Conservation (phyloP, 768 basidiomycete genomes). For the Psilocybe sp. region DNA sequence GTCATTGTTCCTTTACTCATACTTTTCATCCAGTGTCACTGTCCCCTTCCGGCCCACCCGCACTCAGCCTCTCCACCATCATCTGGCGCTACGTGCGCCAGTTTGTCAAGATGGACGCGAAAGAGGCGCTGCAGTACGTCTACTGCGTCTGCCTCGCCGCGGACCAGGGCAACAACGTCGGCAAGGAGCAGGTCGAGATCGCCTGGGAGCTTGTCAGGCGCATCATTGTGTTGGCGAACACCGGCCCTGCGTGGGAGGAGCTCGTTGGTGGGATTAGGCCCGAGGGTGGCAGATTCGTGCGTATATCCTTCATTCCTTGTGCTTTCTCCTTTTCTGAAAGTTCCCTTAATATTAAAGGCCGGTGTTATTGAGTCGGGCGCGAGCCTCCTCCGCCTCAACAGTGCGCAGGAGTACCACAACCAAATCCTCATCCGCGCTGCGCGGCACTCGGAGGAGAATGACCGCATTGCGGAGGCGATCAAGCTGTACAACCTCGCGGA, state of each 20-base stretch:
- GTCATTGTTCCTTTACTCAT: background rate
- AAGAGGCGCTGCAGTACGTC: conserved; percentile 92
- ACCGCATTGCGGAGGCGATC: conserved; percentile 86
- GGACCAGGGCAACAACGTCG: conserved; percentile 66
- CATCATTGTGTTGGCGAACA: conserved; percentile 76
- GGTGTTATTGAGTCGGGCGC: conserved; percentile 88
- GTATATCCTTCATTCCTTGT: conserved; percentile 25
- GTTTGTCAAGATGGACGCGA: conserved; percentile 90
- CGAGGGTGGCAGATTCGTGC: conserved; percentile 86
- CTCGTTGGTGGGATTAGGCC: conserved; percentile 89
- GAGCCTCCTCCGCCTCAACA: conserved; percentile 67
- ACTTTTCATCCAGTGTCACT: conserved; percentile 51
- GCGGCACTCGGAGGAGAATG: conserved; percentile 75
- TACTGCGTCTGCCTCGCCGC: conserved; percentile 79
- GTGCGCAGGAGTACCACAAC: conserved; percentile 68
- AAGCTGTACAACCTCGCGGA: conserved; percentile 95
- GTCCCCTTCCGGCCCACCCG: conserved; percentile 64
- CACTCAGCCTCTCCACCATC: conserved; percentile 78
- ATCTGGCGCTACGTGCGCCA: conserved; percentile 92
- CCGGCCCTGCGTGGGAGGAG: conserved; percentile 85
- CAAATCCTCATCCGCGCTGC: conserved; percentile 85
- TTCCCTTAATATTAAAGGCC: conserved; percentile 42
- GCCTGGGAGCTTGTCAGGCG: conserved; percentile 80
- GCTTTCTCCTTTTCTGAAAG: background rate
- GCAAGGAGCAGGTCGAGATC: conserved; percentile 80